Evolutionary conservation across 768 basidiomycete species (phyloP), one percentile per base, ranked within the genome.

Genomic region (Macrolepiota fuliginosa): DNA sequence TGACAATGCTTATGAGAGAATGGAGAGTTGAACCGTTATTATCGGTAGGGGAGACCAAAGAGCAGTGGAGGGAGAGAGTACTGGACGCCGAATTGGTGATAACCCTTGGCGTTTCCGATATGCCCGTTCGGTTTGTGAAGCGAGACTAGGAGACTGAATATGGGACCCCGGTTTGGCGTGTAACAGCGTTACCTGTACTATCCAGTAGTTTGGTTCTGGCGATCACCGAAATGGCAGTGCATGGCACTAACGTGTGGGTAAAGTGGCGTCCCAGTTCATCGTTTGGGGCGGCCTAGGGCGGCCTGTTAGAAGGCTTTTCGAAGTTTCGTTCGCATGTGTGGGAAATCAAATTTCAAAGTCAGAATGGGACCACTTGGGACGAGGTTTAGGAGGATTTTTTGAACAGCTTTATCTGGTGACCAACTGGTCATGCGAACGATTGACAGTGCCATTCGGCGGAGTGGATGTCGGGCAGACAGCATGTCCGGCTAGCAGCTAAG

Each of bases 1-100:
- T 87, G 19, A 76, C 82, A 1, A 70, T 76, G 65, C 66, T 86
- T 7, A 69, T 86, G 22, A 74, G 81, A 17, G 85, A 86, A 49
- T 87, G 80, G 80, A 75, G 71, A 29, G 67, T 87, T 11, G 78
- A 81, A 54, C 82, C 83, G 1, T 56, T 77, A n/a, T 67, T 85
- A 27, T 64, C 70, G 13, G 42, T 64, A 0, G 73, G 73, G 7
- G 78, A 79, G 71, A 82, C 75, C 50, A 71, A 70, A 64, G 73
- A 72, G 35, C 63, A 67, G 24, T 81, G 79, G 80, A 65, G 63
- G 25, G 54, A 67, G 2, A 66, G 79, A 42, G 79, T 80, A 3
- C 45, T 80, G 52, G 74, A 78, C 55, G 76, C 70, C 3, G 69
- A 67, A 35, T n/a, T 80, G 19, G 64, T 69, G 7, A n/a, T 80